Conservation (phyloP, 345 rosid species). For the Cardiospermum halicacabum region DNA sequence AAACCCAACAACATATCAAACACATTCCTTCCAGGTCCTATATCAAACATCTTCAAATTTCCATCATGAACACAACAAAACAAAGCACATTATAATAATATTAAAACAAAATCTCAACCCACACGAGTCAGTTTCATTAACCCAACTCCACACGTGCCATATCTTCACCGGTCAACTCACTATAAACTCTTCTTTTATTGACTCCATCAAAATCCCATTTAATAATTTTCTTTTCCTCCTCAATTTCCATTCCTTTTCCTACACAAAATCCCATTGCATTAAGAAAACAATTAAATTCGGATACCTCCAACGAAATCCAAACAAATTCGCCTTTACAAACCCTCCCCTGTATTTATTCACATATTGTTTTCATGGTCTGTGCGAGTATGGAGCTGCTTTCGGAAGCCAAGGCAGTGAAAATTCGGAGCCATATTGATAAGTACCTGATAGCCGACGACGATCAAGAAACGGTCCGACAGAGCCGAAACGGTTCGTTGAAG, state of each 20-base stretch:
- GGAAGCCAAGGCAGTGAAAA: slow-evolving; percentile 56
- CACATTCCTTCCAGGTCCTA: too few relatives aligned
- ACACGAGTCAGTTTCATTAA: too few relatives aligned
- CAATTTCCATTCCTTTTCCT: neutral
- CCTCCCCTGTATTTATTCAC: neutral
- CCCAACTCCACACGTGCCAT: too few relatives aligned
- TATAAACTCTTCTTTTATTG: neutral
- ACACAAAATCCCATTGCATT: neutral
- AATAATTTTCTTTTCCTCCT: neutral
- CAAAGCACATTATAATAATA: too few relatives aligned
- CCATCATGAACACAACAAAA: too few relatives aligned
- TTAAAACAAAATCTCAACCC: too few relatives aligned
- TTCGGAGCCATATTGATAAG: slow-evolving; percentile 83
- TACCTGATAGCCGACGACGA: slow-evolving; percentile 77
- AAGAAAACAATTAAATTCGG: neutral
- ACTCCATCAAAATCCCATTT: neutral
- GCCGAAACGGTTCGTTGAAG: slow-evolving; percentile 48
- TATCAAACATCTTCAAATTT: too few relatives aligned
- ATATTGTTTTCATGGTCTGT: neutral
- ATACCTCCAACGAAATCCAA: slow-evolving; percentile 20
- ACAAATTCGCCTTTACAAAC: slow-evolving; percentile 23
- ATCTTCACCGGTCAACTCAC: slow-evolving; percentile 10
- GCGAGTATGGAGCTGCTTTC: slow-evolving; percentile 51
- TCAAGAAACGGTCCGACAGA: slow-evolving; percentile 58
- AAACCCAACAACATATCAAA: too few relatives aligned